A percentile compares a stretch with the other conserved stretches of the same genome.
Evolutionary conservation across 2,329 filamentous ascomycete genomes (phyloP).

Genomic region (Trichoderma lentiforme): DNA sequence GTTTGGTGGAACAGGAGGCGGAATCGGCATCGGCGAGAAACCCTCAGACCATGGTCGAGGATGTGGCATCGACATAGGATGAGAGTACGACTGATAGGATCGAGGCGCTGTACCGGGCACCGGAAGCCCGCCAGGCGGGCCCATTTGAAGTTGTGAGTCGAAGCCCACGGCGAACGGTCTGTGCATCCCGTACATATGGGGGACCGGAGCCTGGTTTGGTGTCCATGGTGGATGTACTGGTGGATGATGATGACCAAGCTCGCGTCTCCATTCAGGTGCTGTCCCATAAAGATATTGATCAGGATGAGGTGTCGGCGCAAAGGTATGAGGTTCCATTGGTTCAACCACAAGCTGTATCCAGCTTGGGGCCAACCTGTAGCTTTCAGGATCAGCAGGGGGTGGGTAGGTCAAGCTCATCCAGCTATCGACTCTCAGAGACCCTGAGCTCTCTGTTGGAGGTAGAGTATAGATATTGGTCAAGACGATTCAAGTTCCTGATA

Average conservation of each 20-base stretch:
- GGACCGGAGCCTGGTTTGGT: slow-evolving; percentile 6
- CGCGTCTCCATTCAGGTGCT: slow-evolving; percentile 13
- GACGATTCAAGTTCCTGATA: background rate
- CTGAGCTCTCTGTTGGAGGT: background rate
- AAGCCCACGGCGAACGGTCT: slow-evolving; percentile 21
- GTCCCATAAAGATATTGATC: slow-evolving; percentile 4
- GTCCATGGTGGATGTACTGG: background rate
- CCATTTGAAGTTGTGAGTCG: slow-evolving; percentile 23
- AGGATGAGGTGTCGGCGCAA: slow-evolving; percentile 21
- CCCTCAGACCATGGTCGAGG: background rate
- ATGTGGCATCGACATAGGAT: slow-evolving; percentile 15
- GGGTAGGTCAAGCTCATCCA: background rate
- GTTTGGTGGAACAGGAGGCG: background rate
- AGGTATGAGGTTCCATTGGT: slow-evolving; percentile 34
- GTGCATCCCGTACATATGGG: slow-evolving; percentile 24
- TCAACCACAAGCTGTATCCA: background rate
- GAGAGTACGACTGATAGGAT: slow-evolving; percentile 14
- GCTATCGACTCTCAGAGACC: no score
- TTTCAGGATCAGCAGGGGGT: background rate
- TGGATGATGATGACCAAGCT: background rate
- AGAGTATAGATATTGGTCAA: background rate
- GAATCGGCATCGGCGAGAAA: background rate
- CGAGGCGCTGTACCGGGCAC: slow-evolving; percentile 25
- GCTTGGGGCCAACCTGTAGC: background rate
- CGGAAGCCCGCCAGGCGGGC: slow-evolving; percentile 24